These are phyloP conservation scores for Stagonosporopsis cucurbitacearum DNA, from an alignment of 2,329 filamentous ascomycete genomes.

Conservation along the genomic window DNA sequence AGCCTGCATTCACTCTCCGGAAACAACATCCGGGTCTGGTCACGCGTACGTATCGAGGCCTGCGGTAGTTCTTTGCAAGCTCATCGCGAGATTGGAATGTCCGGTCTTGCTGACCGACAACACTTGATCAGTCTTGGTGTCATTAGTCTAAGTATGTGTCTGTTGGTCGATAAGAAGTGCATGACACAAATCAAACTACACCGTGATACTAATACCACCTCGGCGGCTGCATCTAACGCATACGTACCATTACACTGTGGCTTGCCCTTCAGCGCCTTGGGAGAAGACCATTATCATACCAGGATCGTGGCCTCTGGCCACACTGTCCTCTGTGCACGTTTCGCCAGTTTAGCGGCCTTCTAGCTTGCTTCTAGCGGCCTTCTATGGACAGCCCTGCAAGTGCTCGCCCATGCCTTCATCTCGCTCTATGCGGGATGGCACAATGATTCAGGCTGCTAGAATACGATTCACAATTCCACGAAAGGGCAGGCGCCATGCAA, in stretches of 20 bases:
- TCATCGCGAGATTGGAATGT: not conserved
- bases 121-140: not conserved
- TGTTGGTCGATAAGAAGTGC: slow-evolving; percentile 4
- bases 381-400: slow-evolving; percentile 19
- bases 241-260: slow-evolving; percentile 16
- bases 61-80: not conserved
- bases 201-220: slow-evolving; percentile 4
- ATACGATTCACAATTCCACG: slow-evolving; percentile 14
- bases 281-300: slow-evolving; percentile 20
- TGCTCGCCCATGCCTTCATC: slow-evolving; percentile 38
- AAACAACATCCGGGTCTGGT: not conserved
- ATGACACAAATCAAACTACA: slow-evolving; percentile 15
- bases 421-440: slow-evolving; percentile 22
- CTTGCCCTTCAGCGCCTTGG: slow-evolving; percentile 21
- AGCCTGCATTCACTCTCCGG: not conserved
- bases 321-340: slow-evolving; percentile 31
- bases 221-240: slow-evolving; percentile 16
- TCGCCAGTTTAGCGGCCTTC: slow-evolving; percentile 39
- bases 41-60: no score
- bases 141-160: not conserved
- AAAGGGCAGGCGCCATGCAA: slow-evolving; percentile 20
- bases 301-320: slow-evolving; percentile 15
- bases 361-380: slow-evolving; percentile 38
- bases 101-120: not conserved
- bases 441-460: slow-evolving; percentile 19